Base-by-base conservation (phyloP, 768 basidiomycete genomes). In the Lactarius deliciosus region DNA sequence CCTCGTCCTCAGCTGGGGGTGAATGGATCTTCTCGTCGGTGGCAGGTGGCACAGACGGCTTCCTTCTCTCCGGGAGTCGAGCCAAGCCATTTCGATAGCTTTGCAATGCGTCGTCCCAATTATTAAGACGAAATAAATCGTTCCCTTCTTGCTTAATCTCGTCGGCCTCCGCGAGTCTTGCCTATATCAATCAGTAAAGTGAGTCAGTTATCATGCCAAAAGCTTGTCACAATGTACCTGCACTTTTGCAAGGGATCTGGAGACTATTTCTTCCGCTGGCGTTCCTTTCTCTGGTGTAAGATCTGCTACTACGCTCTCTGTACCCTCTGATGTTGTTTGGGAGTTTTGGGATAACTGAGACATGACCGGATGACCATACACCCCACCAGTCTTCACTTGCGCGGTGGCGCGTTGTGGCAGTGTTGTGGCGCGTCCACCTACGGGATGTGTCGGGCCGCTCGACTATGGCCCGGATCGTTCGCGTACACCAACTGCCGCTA, bases 111-210 rank as follows among this genome's bases (percentile, higher is more conserved):
- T 87, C 85, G 32, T 82, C 80, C 88, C 90, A 92, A 68, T 81
- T 77, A 45, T 81, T 76, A 22, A 83, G 77, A 57, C 86, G 86
- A 77, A 94, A 96, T 68, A 80, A 77, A 3, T 83, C 82, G 69
- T 94, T 96, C 20, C 94, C 95, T 72, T 89, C 83, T 9, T 77
- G 76, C 76, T 96, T 97, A 61, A 89, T 76, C 57, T 83, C 82
- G 32, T 84, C 83, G 18, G 89, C 89, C 68, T 80, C 77, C 36
- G 69, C 73, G 16, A 91, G 76, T 60, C 71, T 75, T 64, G 78
- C 76, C 85, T 87, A 41, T 25, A 63, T 34, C 16, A 18, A 64
- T 34, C 16, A 18, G 32, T 59, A 11, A 20, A 32, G 43, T 34
- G 30, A 40, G 61, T 63, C 36, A 43, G 55, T 18, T 28, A 28